Base-by-base conservation (phyloP, 345 rosid genomes). In the Cochlearia excelsa region DNA sequence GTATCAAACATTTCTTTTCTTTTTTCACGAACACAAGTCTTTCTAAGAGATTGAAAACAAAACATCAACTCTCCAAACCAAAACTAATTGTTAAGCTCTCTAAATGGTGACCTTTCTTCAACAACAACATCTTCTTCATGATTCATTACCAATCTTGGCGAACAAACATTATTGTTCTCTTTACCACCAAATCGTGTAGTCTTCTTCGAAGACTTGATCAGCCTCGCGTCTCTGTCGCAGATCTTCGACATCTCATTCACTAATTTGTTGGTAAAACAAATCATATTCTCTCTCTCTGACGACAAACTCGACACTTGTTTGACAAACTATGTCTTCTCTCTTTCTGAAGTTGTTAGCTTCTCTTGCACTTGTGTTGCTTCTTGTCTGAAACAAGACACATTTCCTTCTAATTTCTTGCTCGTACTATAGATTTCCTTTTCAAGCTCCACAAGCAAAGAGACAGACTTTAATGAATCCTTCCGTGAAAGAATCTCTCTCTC, bases 21-120 rank as follows among this genome's bases (percentile, higher is more conserved):
- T 16, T 16, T 16, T 16, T 16, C 23, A 16, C 23, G 23, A 16
- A 16, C 23, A 16, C 23, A 16, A 16, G 23, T 16, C 23, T 16
- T 16, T 16, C 23, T 16, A 16, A 16, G 23, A 16, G 23, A 16
- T 16, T 16, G 23, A 16, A 16, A 16, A 16, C 23, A 16, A 16
- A 16, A 16, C 23, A 16, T 16, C 23, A 16, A 16, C 23, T 16
- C 23, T 16, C 23, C 23, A 16, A 16, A 16, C 35, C 35, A 33
- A 46, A 54, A 51, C 67, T 66, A 68, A 66, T 81, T 75, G 81
- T 90, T 90, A 28, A 90, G 81, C 62, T 66, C 79, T 71, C 82
- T 80, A 67, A 92, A 88, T 42, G 97, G 97, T 46, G 88, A 80
- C 69, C 97, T 16, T 16, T 16, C 77, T 55, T 75, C 94, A 48